Base-by-base conservation (phyloP, 179 eudicot species). In the Beta lomatogona region DNA sequence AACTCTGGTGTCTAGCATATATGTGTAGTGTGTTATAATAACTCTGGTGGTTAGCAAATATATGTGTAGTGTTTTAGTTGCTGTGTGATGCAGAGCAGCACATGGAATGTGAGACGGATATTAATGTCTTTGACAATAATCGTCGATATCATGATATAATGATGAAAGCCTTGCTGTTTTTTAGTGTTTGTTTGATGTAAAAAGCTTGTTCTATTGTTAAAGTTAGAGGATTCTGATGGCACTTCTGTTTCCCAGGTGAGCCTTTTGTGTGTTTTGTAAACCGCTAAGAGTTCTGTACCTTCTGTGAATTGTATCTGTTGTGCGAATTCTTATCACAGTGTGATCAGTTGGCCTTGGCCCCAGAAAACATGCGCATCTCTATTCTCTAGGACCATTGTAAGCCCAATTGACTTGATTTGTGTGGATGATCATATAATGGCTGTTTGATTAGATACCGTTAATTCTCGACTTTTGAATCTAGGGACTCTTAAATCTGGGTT, bases 81-180 rank as follows among this genome's bases (percentile, higher is more conserved):
- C 77, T 55, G 77, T 73, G 77, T 55, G 50, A 73, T 73, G 77
- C 77, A 73, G 64, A 73, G 77, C 76, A 73, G 61, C 77, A 55
- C 48, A 73, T 73, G 77, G 77, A 73, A 73, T 55, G 6, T 73
- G 77, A 54, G 77, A 73, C 48, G 61, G 77, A 73, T 73, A 48
- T 73, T 28, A 16, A 54, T 54, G 59, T 54, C 59, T 73, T 73
- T 55, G 64, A 73, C 77, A 73, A 31, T 73, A 73, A 73, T 55
- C 21, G 77, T 73, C 77, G 25, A 54, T 31, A 57, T 73, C 54
- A 73, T 73, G 41, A 73, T 73, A 55, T 73, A 73, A 73, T 73
- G 77, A 55, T 73, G 77, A 55, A 73, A 73, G 12, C 7, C 28
- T 16, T 55, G 77, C 77, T 54, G 52, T 7, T 73, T 73, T 28